Conservation (phyloP, 768 basidiomycete genomes). For the Boletus rubescentipes region DNA sequence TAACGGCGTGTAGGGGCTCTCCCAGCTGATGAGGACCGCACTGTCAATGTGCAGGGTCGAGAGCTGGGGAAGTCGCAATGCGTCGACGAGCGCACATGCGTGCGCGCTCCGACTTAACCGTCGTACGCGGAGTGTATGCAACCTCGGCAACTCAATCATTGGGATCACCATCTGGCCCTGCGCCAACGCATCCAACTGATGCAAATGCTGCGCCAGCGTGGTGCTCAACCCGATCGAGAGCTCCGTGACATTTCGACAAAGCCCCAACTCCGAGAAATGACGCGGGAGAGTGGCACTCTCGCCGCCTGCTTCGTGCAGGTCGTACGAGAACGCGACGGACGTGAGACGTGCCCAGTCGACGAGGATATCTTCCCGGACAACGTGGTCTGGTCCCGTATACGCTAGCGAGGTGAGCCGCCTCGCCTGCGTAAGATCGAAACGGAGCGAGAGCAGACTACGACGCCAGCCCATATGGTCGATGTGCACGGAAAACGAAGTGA, state of each 20-base stretch:
- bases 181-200: conserved; percentile 6
- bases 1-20: neutral
- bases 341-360: conserved; percentile 27
- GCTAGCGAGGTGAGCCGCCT: conserved; percentile 20
- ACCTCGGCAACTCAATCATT: conserved; percentile 16
- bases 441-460: conserved; percentile 17
- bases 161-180: neutral
- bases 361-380: conserved; percentile 21
- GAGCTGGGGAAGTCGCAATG: conserved; percentile 23
- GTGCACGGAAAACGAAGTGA: conserved; percentile 23
- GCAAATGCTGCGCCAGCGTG: conserved; percentile 12
- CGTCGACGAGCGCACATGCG: conserved; percentile 19
- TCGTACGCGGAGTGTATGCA: conserved; percentile 25
- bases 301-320: conserved; percentile 26
- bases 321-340: conserved; percentile 24
- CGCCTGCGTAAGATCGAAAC: conserved; percentile 20
- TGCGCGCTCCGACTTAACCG: conserved; percentile 19
- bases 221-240: conserved; percentile 25
- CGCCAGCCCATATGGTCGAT: conserved; percentile 31
- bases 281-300: conserved; percentile 21
- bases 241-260: conserved; percentile 20
- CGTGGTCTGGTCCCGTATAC: conserved; percentile 26
- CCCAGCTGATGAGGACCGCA: conserved; percentile 20
- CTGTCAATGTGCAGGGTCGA: conserved; percentile 22
- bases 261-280: conserved; percentile 15